Evolutionary conservation across 179 eudicot genomes (phyloP), one percentile per base, ranked within the genome.

Genomic region (Gypsophila paniculata): DNA sequence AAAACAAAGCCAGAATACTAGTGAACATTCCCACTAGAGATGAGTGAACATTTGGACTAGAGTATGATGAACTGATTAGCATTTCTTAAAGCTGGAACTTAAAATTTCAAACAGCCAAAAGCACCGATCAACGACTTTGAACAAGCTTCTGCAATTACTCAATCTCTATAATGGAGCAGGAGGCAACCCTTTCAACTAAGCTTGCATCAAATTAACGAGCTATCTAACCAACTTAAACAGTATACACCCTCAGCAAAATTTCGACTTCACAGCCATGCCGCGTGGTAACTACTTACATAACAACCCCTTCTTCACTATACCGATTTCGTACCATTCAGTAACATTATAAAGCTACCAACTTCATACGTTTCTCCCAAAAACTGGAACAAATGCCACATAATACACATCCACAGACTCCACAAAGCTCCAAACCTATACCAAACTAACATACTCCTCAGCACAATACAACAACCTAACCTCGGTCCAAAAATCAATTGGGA

Each of bases 101-200:
- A 7, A 4, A 65, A 65, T 39, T 65, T 42, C 52, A 7, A 63
- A 13, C 67, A 63, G 46, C 23, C 46, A 44, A 61, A 62, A 39
- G 29, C 68, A 64, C 32, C 34, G 21, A 61, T 61, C 38, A 14
- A 38, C 2, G 42, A 61, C 42, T 26, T 60, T 61, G 34, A 61
- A 61, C 65, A 26, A 42, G 21, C 68, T 39, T 1, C 1, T 64
- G 9, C 26, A 12, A 38, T 39, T 22, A 39, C 68, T 18, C 49
- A 38, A 10, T 64, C 14, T 42, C 52, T 8, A 11, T 1, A 39
- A 21, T 12, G 32, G 32, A 19, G 29, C 52, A 44, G 17, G 13
- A 65, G 69, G n/a, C 61, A 67, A 67, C 54, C 12, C 12, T 67
- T 29, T 26, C 70, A 67, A 1, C 18, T 23, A 48, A 67, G 39